Base-by-base conservation (phyloP, 2,329 filamentous ascomycete genomes). In the Talaromyces piceae region DNA sequence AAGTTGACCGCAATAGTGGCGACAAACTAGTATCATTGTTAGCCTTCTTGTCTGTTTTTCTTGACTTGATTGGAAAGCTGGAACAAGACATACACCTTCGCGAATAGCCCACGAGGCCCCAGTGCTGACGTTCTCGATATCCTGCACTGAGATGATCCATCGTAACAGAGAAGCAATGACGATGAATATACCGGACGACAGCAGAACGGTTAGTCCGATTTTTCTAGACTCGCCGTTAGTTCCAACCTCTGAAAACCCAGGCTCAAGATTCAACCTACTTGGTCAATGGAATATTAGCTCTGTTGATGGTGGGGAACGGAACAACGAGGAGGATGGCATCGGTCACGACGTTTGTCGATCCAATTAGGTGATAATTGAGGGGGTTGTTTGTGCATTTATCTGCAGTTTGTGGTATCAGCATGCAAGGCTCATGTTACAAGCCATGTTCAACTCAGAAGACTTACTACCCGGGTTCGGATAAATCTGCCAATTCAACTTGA, bases 101-200 rank as follows among this genome's bases (percentile, higher is more conserved):
- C 73, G 64, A 13, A 72, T 71, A 11, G 68, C 69, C 72, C 71
- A 74, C 18, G 73, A 70, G 0, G 68, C 71, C 22, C 65, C 67
- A 41, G 56, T 57, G 51, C 72, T 70, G 58, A 73, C 68, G 13
- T 62, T 63, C 16, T 67, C 44, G 31, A 71, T 66, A 23, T 66
- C 59, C 23, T 61, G 54, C 0, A 75, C 59, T 11, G 67, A 71
- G 4, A 71, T 54, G 30, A 72, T 54, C 49, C 69, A 73, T n/a
- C 72, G 70, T 30, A 75, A 60, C 0, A 74, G 54, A 1, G 71
- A 67, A 20, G 71, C 70, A 6, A 68, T 56, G 53, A 74, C 72
- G 50, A 74, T 67, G 53, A 74, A 74, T n/a, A 74, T 33, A 3
- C 72, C 71, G 3, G 71, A 69, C 47, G 68, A 74, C 9, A 75